phyloP scores from a whole-genome alignment of 306 rosid genomes.

The Fagus sylvatica region DNA sequence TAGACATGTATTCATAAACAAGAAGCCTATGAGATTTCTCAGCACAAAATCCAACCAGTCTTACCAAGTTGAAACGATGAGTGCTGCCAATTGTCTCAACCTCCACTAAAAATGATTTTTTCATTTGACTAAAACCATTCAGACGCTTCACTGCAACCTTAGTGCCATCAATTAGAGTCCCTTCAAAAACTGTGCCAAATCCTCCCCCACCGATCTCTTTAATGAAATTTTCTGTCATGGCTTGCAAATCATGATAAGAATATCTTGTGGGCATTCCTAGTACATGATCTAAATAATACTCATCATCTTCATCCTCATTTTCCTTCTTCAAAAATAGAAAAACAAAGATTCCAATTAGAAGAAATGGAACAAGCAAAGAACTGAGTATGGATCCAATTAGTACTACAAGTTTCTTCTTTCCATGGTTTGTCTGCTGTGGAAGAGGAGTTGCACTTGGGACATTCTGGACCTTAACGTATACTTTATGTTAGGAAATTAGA shows the following conservation, averaged over 20 bases:
- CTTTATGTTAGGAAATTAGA: too few species aligned
- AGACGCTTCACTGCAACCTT: slow-evolving; percentile 22
- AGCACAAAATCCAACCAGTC: slow-evolving; percentile 17
- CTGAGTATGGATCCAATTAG: too few species aligned
- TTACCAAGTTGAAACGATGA: slow-evolving; percentile 10
- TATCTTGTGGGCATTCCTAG: not conserved
- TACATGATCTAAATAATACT: not conserved
- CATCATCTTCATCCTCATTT: not conserved
- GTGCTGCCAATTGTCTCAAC: slow-evolving; percentile 27
- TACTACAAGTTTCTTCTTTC: too few species aligned
- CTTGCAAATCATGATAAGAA: slow-evolving; percentile 5
- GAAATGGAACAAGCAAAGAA: not conserved
- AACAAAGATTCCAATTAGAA: not conserved
- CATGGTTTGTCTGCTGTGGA: too few species aligned
- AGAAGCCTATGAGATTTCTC: slow-evolving; percentile 23
- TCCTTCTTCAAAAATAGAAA: not conserved
- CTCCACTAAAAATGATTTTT: slow-evolving; percentile 19
- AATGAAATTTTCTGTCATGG: slow-evolving; percentile 2
- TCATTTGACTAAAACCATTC: slow-evolving; percentile 5
- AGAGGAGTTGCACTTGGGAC: too few species aligned
- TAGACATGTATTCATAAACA: slow-evolving; percentile 14
- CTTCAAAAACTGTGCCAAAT: slow-evolving; percentile 20
- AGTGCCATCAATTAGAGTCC: slow-evolving; percentile 7
- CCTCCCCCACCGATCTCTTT: slow-evolving; percentile 1
- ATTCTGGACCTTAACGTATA: not conserved